Evolutionary conservation across 2,329 filamentous ascomycete genomes (phyloP).

Genomic region (Cephalotrichum gorgonifer): DNA sequence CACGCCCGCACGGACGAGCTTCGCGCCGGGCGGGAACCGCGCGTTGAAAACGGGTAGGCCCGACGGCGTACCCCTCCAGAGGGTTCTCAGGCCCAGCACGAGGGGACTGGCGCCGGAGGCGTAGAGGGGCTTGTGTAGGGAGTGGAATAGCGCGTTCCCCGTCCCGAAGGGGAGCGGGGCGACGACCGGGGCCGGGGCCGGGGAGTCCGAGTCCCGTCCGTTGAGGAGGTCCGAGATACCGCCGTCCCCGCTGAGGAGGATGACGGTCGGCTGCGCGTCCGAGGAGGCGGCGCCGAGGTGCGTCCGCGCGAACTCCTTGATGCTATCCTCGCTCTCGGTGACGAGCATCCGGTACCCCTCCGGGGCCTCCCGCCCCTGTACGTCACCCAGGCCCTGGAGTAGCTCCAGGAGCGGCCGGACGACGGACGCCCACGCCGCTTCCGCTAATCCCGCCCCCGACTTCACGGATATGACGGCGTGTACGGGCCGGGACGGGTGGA

Average conservation of each 20-base stretch:
- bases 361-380: conserved; percentile 7
- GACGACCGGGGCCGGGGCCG: conserved; percentile 28
- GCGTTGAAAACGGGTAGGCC: conserved; percentile 54
- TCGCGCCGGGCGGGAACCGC: conserved; percentile 48
- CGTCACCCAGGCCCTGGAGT: conserved; percentile 1
- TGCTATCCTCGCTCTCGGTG: conserved; percentile 53
- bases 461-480: conserved; percentile 58
- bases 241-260: conserved; percentile 82
- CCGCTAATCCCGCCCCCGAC: conserved; percentile 52
- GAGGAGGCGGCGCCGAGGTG: conserved; percentile 18
- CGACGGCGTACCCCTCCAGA: conserved; percentile 39
- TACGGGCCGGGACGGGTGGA: conserved; percentile 20
- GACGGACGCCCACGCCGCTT: conserved; percentile 3
- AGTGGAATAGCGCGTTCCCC: conserved; percentile 55
- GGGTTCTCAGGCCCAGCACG: conserved; percentile 41
- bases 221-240: conserved; percentile 79
- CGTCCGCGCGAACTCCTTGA: conserved; percentile 49
- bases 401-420: conserved; percentile 1
- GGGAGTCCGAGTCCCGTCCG: conserved; percentile 20
- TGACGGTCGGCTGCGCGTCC: conserved; percentile 38
- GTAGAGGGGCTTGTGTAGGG: conserved; percentile 49
- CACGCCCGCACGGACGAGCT: conserved; percentile 27
- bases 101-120: conserved; percentile 26
- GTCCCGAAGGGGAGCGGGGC: conserved; percentile 52
- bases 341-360: conserved; percentile 41